Evolutionary conservation across 2,329 filamentous ascomycete genomes (phyloP), one percentile per base, ranked within the genome.

Genomic region (Sclerotinia glacialis): DNA sequence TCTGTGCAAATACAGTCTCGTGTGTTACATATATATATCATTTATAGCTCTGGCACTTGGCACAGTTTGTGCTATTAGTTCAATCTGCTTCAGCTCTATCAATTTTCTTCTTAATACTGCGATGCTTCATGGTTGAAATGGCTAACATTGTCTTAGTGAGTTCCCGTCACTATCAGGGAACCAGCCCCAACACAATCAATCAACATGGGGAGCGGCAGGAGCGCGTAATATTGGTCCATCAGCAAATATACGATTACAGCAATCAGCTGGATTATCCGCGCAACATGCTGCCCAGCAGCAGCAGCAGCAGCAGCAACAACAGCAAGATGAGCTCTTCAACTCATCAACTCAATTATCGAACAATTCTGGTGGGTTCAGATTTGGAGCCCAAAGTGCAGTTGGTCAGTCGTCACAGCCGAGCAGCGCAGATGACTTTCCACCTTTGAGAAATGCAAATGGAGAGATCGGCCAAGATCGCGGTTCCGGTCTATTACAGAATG

Each of bases 101-200:
- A 16, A 12, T 26, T 26, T 49, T 42, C n/a, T 12, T 58, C 16
- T 59, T n/a, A 9, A 34, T 28, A 14, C 16, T 40, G 21, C 31
- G 37, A 23, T 28, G n/a, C 23, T 47, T 49, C 42, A 60, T 23
- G 23, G 26, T 53, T 42, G 40, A 47, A 55, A 50, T 67, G 55
- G 49, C 72, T 74, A 50, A 73, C 65, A 23, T 47, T 58, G 23
- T 42, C 65, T 59, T 56, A 89, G 86, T 68, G 86, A 89, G 74
- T 89, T 89, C 65, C 87, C 87, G 11, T 87, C 86, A 28, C 77
- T 89, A 71, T 88, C 86, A 62, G 87, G 85, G 72, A 87, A 84
- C 70, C 79, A 84, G 54, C 84, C 75, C 56, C 76, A 77, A 67
- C 74, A 74, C 64, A 75, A 72, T 47, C 75, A 76, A 58, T 75